These are phyloP conservation scores for Alliaria petiolata DNA, from an alignment of 345 rosid genomes.

Conservation along the genomic window DNA sequence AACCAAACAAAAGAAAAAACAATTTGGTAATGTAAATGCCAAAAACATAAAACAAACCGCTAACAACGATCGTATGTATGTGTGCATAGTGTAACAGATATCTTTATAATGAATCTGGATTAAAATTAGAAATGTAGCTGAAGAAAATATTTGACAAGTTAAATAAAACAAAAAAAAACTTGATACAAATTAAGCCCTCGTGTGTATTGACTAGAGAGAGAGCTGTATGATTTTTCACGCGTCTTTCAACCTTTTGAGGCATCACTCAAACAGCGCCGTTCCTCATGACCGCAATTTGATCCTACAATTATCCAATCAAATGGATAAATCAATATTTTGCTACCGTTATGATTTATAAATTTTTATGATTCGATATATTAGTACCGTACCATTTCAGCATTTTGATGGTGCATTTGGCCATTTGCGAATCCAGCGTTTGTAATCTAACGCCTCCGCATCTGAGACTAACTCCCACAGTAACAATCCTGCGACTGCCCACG, in stretches of 20 bases:
- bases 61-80: neutral
- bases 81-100: neutral
- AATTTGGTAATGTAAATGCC: neutral
- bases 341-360: too few species aligned
- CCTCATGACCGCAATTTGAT: conserved; percentile 23
- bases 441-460: conserved; percentile 46
- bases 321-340: neutral
- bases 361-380: neutral
- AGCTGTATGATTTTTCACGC: too few species aligned
- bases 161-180: too few species aligned
- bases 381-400: conserved; percentile 56
- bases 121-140: neutral
- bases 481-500: conserved; percentile 38
- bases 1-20: neutral
- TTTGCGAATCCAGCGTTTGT: conserved; percentile 41
- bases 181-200: too few species aligned
- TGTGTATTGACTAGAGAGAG: too few species aligned
- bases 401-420: conserved; percentile 62
- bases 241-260: too few species aligned
- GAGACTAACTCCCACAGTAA: conserved; percentile 42
- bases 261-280: too few species aligned
- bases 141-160: neutral
- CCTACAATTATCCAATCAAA: conserved; percentile 22
- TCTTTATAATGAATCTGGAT: neutral
- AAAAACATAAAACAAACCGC: neutral